Evolutionary conservation across 306 rosid species (phyloP).

Genomic region (Cicer pinnatifidum): DNA sequence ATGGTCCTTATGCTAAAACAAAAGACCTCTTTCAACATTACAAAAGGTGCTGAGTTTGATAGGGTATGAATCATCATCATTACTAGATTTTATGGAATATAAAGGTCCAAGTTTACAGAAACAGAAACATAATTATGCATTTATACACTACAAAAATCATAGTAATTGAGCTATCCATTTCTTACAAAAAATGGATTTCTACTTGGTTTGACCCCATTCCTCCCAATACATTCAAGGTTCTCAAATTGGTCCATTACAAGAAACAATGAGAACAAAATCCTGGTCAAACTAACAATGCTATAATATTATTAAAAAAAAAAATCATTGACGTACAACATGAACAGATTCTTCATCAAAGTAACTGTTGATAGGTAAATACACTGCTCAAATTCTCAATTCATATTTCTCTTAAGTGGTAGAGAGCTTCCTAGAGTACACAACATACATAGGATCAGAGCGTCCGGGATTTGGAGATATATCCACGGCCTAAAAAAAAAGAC

Average conservation of each 20-base stretch:
- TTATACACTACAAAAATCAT: too few species aligned
- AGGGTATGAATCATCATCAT: too few species aligned
- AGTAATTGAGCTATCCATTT: too few species aligned
- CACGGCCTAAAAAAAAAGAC: slow-evolving; percentile 55
- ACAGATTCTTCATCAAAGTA: slow-evolving; percentile 27
- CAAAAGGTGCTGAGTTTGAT: too few species aligned
- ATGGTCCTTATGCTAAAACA: too few species aligned
- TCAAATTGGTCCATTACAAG: background rate
- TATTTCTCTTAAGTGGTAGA: slow-evolving; percentile 45
- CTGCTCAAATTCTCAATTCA: slow-evolving; percentile 6
- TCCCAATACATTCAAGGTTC: too few species aligned
- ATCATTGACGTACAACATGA: slow-evolving; percentile 7
- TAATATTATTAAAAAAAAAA: background rate
- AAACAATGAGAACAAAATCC: background rate
- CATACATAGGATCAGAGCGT: slow-evolving; percentile 79
- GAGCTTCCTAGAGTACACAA: slow-evolving; percentile 66
- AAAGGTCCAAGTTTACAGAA: too few species aligned
- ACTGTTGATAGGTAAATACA: slow-evolving; percentile 10
- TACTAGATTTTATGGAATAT: too few species aligned
- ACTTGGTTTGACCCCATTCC: too few species aligned
- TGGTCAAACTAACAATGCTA: background rate
- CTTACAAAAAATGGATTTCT: too few species aligned
- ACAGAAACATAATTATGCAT: too few species aligned
- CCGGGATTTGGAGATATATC: slow-evolving; percentile 86
- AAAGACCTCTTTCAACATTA: too few species aligned